Evolutionary conservation across 306 rosid genomes (phyloP).

Genomic region (Oxytropis ochrocephala): DNA sequence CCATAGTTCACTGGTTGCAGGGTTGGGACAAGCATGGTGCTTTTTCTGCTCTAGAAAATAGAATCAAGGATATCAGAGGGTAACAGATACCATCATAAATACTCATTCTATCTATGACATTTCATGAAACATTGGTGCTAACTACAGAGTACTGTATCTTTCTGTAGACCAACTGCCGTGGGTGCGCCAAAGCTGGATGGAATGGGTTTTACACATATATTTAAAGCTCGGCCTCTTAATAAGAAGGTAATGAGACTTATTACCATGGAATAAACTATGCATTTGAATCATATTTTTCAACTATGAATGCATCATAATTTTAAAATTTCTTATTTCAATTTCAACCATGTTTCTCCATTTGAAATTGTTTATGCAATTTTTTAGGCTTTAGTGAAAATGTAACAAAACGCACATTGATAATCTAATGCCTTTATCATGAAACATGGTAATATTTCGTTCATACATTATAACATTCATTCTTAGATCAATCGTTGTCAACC

Average conservation of each 20-base stretch:
- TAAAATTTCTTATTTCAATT: neutral
- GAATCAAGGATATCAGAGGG: conserved; percentile 55
- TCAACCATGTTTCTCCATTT: neutral
- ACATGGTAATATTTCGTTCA: neutral
- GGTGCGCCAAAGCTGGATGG: conserved; percentile 42
- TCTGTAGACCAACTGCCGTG: conserved; percentile 49
- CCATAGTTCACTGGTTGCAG: conserved; percentile 42
- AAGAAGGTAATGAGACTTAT: conserved; percentile 51
- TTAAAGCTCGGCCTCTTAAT: conserved; percentile 64
- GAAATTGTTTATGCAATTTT: neutral
- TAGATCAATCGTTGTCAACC: neutral
- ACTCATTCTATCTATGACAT: neutral
- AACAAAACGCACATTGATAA: neutral
- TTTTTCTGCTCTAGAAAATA: conserved; percentile 31
- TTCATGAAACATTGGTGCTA: conserved; percentile 13
- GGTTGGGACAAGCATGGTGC: conserved; percentile 35
- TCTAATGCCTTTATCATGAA: neutral
- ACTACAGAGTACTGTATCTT: conserved; percentile 16
- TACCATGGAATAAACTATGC: neutral
- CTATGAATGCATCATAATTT: neutral
- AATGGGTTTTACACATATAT: conserved; percentile 37
- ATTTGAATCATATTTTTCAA: neutral
- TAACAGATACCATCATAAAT: conserved; percentile 21
- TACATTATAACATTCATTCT: neutral
- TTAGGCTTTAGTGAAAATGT: too few species aligned